Percentiles rank a stretch among this genome's conserved stretches.
Conservation (phyloP, 2,329 filamentous ascomycete genomes). For the Venturia aucupariae region DNA sequence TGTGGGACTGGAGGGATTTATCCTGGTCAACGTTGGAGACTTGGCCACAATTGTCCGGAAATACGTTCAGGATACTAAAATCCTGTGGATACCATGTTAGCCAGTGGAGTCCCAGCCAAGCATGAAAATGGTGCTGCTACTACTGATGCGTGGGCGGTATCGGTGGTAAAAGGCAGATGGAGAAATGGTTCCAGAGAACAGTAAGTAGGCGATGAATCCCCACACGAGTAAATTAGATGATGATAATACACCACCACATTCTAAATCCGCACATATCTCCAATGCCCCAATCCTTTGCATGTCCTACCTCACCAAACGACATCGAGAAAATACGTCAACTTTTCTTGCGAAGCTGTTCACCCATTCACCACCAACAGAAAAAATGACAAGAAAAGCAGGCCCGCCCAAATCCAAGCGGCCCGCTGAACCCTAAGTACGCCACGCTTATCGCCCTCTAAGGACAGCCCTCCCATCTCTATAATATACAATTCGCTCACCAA, state of each 20-base stretch:
- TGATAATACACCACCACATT: background rate
- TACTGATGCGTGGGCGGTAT: no score
- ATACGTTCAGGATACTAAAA: no score
- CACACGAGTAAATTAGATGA: background rate
- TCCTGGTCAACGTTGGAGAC: no score
- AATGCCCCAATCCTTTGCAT: background rate
- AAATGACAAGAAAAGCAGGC: background rate
- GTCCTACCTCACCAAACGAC: background rate
- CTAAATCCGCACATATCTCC: background rate
- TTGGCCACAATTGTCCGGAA: no score
- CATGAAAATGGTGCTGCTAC: no score
- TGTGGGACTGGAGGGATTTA: no score
- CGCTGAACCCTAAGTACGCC: background rate
- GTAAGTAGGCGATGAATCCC: background rate
- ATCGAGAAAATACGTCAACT: background rate
- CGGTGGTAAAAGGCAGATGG: no score
- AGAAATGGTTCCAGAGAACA: no score
- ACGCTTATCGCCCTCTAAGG: background rate
- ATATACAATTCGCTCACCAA: conserved; percentile 2
- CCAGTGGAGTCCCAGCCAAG: no score
- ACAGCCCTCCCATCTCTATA: background rate
- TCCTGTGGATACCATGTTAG: no score
- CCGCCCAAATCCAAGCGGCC: background rate
- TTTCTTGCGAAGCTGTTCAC: background rate
- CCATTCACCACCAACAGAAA: background rate